Evolutionary conservation across 129 eudicot genomes (phyloP), one percentile per base, ranked within the genome.

Genomic region (Chrysanthemum lavandulifolium): DNA sequence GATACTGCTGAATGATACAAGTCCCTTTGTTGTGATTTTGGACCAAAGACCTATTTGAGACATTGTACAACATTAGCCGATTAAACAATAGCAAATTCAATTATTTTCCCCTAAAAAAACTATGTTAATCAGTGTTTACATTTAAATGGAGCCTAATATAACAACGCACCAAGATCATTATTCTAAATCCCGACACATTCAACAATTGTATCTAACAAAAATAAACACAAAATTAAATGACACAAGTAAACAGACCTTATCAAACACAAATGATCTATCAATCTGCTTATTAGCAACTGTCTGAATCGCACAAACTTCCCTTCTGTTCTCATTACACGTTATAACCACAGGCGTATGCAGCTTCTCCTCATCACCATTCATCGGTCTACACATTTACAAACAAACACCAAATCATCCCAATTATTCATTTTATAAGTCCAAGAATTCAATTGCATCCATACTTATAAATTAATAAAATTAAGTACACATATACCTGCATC

Each of bases 291-390:
- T 90, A 65, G 99, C 99, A 48, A 90, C 84, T 43, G 73, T 74
- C 81, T 90, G 97, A 78, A 91, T 81, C 43, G 97, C 97, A 86
- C 91, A 81, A 49, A 94, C 93, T 88, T 94, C 99, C 80, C 88
- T 90, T 80, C 86, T 88, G 66, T 78, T 85, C 75, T 94, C 99
- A 57, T 84, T 79, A 82, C 97, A 90, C 23, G 97, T 61, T 76
- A 94, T 76, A 81, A 88, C 99, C 82, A 84, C 87, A 4, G 99
- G 99, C 21, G 99, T 94, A 71, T 82, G 96, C 50, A 83, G 54
- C 75, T 85, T 86, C 67, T 45, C 65, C 83, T 94, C 99, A 53
- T 94, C 99, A 11, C 88, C 96, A 74, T 84, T 94, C 86, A 90
- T 73, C 11, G 99, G 99, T 81, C 99, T 94, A 78, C 13, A 62